These are phyloP conservation scores for Leccinum solheimii DNA, from an alignment of 1,284 basidiomycete genomes.

Conservation along the genomic window DNA sequence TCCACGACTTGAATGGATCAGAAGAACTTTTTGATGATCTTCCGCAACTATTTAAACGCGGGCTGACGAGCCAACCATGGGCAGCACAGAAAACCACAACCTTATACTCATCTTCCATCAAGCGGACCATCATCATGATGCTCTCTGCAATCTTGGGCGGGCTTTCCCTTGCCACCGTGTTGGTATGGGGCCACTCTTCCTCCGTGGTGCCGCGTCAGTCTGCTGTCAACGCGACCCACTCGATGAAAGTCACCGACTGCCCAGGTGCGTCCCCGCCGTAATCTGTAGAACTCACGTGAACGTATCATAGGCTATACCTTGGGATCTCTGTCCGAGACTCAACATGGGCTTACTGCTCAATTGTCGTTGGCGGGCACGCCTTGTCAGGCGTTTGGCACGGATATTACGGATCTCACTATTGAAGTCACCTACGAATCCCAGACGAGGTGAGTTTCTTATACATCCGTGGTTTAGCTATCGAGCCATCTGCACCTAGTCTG, in stretches of 20 bases:
- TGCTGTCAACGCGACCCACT: slow-evolving; percentile 9
- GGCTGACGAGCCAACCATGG: not conserved
- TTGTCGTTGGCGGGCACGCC: slow-evolving; percentile 57
- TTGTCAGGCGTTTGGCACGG: slow-evolving; percentile 74
- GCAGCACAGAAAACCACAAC: not conserved
- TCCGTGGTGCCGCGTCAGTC: slow-evolving; percentile 8
- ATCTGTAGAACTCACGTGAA: not conserved
- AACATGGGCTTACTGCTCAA: slow-evolving; percentile 54
- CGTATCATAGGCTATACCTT: slow-evolving; percentile 51
- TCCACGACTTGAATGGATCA: too few species aligned
- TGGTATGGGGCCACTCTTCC: slow-evolving; percentile 12
- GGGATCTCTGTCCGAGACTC: slow-evolving; percentile 43
- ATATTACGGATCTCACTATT: slow-evolving; percentile 63
- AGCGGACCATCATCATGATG: slow-evolving; percentile 9
- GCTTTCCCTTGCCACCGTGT: slow-evolving; percentile 20
- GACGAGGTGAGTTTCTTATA: slow-evolving; percentile 37
- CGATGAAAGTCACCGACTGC: slow-evolving; percentile 31
- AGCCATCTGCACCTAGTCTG: slow-evolving; percentile 43
- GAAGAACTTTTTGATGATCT: not conserved
- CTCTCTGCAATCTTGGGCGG: slow-evolving; percentile 22
- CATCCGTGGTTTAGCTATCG: not conserved
- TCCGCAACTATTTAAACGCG: not conserved
- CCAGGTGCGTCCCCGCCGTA: slow-evolving; percentile 21
- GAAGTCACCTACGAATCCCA: slow-evolving; percentile 65
- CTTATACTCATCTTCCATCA: not conserved